Conservation (phyloP, 2,329 filamentous ascomycete genomes). For the Tothia fuscella region DNA sequence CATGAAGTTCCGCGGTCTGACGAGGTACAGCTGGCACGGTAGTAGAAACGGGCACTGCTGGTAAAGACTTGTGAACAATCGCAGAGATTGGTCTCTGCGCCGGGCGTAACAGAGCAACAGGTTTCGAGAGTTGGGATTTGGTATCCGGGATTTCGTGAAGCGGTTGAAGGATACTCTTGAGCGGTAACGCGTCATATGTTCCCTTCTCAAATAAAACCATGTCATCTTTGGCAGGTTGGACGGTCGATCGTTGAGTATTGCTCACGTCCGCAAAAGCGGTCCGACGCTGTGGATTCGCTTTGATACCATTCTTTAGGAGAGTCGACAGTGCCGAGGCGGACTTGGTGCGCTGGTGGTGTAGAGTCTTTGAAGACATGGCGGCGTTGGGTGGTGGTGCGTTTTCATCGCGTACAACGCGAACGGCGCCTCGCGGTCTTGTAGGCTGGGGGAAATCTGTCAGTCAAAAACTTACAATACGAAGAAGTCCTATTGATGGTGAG, state of each 20-base stretch:
- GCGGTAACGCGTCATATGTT: slow-evolving; percentile 12
- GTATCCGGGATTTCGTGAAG: slow-evolving; percentile 4
- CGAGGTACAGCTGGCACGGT: neutral
- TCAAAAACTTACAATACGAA: slow-evolving; percentile 11
- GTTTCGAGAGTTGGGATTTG: neutral
- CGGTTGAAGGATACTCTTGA: neutral
- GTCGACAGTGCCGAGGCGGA: slow-evolving; percentile 54
- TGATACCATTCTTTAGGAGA: slow-evolving; percentile 42
- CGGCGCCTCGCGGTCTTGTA: slow-evolving; percentile 48
- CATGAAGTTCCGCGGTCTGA: neutral
- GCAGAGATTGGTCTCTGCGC: slow-evolving; percentile 45
- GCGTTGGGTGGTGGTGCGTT: slow-evolving; percentile 45
- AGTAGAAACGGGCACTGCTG: slow-evolving; percentile 11
- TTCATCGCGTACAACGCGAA: slow-evolving; percentile 59
- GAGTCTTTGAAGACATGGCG: slow-evolving; percentile 37
- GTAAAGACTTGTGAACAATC: slow-evolving; percentile 19
- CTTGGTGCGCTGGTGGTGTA: slow-evolving; percentile 70
- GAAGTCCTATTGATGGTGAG: slow-evolving; percentile 13
- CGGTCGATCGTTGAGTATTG: slow-evolving; percentile 24
- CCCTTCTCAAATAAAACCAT: slow-evolving; percentile 37
- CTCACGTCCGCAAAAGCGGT: slow-evolving; percentile 62
- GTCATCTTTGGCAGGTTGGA: slow-evolving; percentile 43
- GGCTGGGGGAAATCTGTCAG: slow-evolving; percentile 40
- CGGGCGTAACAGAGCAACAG: slow-evolving; percentile 41
- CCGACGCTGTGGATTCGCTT: slow-evolving; percentile 42